Percentiles rank a stretch among this genome's conserved stretches.
Evolutionary conservation across 2,329 filamentous ascomycete species (phyloP).

Genomic region (Fusarium udum): DNA sequence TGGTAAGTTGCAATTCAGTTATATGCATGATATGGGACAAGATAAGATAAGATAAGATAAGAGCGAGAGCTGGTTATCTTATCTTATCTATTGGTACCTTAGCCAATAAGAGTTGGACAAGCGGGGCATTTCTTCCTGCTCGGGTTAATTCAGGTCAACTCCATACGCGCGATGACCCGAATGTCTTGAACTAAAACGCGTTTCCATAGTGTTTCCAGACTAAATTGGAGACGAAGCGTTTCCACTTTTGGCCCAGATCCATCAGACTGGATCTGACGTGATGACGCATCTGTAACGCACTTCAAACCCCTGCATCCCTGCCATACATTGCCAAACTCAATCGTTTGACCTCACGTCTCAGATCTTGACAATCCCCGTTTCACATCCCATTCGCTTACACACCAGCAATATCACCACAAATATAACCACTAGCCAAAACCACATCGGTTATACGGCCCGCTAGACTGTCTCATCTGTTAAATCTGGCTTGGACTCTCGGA

Average conservation of each 20-base stretch:
- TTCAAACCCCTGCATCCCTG: neutral
- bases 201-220: neutral
- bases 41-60: neutral
- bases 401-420: neutral
- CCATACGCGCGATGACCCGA: accelerated
- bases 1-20: neutral
- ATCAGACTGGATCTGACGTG: neutral
- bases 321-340: neutral
- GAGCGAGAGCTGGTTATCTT: accelerated
- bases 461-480: neutral
- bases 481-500: neutral
- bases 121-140: neutral
- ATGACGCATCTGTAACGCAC: neutral
- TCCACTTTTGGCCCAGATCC: neutral
- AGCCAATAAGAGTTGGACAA: neutral
- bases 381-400: neutral
- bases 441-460: neutral
- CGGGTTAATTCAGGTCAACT: neutral
- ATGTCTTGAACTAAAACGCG: neutral
- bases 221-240: neutral
- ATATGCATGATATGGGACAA: no score
- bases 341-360: neutral
- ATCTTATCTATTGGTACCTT: accelerated
- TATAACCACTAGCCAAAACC: neutral
- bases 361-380: neutral